These are phyloP conservation scores for Apiotrichum mycotoxinovorans DNA, from an alignment of 1,284 basidiomycete species.

Conservation along the genomic window DNA sequence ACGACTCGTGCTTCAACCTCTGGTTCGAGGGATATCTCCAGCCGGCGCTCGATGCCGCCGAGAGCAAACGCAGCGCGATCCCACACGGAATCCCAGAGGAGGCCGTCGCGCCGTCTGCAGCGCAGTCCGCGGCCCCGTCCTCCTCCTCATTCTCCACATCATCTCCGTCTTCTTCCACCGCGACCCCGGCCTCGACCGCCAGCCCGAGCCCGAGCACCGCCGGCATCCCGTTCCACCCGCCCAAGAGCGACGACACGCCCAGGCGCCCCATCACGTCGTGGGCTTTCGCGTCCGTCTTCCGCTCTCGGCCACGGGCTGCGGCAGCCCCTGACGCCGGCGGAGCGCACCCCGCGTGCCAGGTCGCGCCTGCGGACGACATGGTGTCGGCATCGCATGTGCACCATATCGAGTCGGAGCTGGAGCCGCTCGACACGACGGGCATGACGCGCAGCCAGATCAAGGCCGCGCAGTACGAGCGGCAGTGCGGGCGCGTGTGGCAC, in stretches of 20 bases:
- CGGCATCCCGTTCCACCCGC: neutral
- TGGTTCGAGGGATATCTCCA: constrained; percentile 96
- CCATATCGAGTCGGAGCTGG: constrained; percentile 1
- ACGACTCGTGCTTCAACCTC: constrained; percentile 90
- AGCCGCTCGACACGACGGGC: constrained; percentile 36
- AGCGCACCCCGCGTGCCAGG: neutral
- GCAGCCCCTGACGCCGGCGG: too few species aligned
- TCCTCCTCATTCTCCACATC: constrained; percentile 4
- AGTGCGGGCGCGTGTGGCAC: constrained; percentile 75
- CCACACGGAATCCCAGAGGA: constrained; percentile 1
- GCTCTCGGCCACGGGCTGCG: constrained; percentile 7
- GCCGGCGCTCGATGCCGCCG: constrained; percentile 52
- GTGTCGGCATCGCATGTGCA: constrained; percentile 16
- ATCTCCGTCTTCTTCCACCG: neutral
- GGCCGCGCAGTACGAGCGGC: constrained; percentile 74
- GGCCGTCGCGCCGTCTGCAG: neutral
- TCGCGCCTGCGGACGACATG: constrained; percentile 17
- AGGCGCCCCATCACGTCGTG: constrained; percentile 22
- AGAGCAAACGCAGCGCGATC: constrained; percentile 11
- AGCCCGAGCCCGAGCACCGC: too few species aligned
- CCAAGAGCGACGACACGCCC: neutral
- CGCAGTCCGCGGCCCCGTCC: constrained; percentile 7
- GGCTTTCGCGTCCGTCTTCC: constrained; percentile 24
- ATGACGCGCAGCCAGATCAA: constrained; percentile 45
- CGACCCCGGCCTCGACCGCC: neutral